Percentiles rank a stretch among this genome's conserved stretches.
These are phyloP conservation scores for Plicaturopsis crispa DNA, from an alignment of 768 basidiomycete species.

Conservation along the genomic window DNA sequence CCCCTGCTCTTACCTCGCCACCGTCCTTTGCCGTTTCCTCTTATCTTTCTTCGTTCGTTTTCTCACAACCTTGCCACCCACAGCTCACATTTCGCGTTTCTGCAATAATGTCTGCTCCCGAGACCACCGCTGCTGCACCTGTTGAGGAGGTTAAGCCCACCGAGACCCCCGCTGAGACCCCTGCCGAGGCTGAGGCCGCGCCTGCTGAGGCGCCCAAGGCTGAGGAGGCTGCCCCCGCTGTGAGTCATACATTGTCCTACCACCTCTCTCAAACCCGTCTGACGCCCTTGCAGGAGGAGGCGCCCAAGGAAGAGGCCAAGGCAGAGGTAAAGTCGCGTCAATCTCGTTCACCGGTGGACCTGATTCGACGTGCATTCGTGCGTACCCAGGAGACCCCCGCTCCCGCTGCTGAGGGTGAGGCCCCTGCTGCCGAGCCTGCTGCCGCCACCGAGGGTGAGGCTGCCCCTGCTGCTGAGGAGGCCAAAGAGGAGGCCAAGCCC, in stretches of 20 bases:
- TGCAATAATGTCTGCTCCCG: constrained; percentile 81
- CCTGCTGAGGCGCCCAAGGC: constrained; percentile 32
- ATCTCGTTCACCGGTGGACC: too few species aligned
- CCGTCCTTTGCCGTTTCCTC: constrained; percentile 8
- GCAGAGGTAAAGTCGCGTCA: constrained; percentile 27
- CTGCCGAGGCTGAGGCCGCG: constrained; percentile 23
- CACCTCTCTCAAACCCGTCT: neutral
- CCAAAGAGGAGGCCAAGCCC: constrained; percentile 36
- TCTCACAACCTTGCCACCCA: constrained; percentile 10
- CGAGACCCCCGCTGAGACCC: constrained; percentile 30
- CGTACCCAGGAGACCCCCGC: constrained; percentile 26
- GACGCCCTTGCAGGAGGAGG: constrained; percentile 21
- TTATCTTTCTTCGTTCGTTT: neutral
- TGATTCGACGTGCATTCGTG: too few species aligned
- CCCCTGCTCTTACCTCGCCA: constrained; percentile 1
- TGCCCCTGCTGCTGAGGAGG: constrained; percentile 27
- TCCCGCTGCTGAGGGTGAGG: constrained; percentile 20
- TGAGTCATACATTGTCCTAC: constrained; percentile 16
- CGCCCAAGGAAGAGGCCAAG: constrained; percentile 30
- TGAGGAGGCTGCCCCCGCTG: constrained; percentile 32
- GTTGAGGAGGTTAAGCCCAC: constrained; percentile 47
- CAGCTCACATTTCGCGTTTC: constrained; percentile 50
- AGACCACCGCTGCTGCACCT: constrained; percentile 39
- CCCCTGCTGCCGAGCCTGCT: constrained; percentile 21
- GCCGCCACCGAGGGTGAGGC: constrained; percentile 17